A percentile compares a stretch with the other conserved stretches of the same genome.
phyloP scores from a whole-genome alignment of 2,329 filamentous ascomycete genomes.

The Clarireedia paspali region DNA sequence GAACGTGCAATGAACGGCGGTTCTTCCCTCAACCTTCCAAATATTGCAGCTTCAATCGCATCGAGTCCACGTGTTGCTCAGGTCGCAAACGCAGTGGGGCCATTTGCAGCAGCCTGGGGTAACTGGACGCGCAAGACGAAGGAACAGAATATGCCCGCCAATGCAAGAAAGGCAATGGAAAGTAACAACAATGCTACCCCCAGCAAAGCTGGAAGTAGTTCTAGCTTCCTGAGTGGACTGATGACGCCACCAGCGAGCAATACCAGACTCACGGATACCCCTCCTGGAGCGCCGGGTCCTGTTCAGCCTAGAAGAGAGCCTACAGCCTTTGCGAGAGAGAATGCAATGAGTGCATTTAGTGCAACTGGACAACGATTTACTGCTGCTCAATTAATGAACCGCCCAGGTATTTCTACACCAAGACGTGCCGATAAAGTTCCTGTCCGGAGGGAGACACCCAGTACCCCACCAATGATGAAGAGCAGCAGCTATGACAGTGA shows the following conservation, averaged over 20 bases:
- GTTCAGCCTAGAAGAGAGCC: slow-evolving; percentile 34
- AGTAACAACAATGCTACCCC: slow-evolving; percentile 14
- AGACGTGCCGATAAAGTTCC: slow-evolving; percentile 36
- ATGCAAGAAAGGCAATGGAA: slow-evolving; percentile 14
- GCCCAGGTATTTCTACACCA: slow-evolving; percentile 24
- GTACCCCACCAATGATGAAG: slow-evolving; percentile 55
- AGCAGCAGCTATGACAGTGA: slow-evolving; percentile 52
- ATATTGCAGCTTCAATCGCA: slow-evolving; percentile 63
- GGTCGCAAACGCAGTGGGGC: slow-evolving; percentile 73
- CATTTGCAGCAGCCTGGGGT: slow-evolving; percentile 83
- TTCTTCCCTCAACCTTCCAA: slow-evolving; percentile 61
- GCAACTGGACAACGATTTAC: slow-evolving; percentile 52
- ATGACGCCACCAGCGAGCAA: slow-evolving; percentile 78
- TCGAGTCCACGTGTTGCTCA: slow-evolving; percentile 71
- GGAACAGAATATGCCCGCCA: slow-evolving; percentile 31
- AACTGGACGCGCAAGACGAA: slow-evolving; percentile 66
- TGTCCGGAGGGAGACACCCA: slow-evolving; percentile 30
- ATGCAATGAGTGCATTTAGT: slow-evolving; percentile 45
- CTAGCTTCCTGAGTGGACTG: slow-evolving; percentile 67
- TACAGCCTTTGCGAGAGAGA: slow-evolving; percentile 28
- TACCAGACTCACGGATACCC: slow-evolving; percentile 6
- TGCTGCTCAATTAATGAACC: slow-evolving; percentile 34
- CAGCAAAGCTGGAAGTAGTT: slow-evolving; percentile 31
- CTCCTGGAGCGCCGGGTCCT: slow-evolving; percentile 22
- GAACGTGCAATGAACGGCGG: slow-evolving; percentile 72